Evolutionary conservation across 257 asterid genomes (phyloP), one percentile per base, ranked within the genome.

Genomic region (Voacanga thouarsii): DNA sequence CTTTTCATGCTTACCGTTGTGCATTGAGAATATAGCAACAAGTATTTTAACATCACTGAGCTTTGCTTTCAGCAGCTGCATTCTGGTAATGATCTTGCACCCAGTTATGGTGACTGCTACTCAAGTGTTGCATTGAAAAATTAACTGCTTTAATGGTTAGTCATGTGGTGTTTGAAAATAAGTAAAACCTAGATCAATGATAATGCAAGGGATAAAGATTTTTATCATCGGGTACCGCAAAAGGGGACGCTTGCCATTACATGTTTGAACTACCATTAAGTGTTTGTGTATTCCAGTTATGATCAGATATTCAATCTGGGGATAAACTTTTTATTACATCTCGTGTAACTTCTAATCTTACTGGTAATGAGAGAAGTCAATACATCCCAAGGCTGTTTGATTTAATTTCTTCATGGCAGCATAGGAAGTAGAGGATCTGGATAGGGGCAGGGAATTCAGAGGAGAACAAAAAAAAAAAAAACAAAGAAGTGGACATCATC

Each of bases 1-100:
- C 72, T 84, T 84, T 81, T 89, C 99, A 70, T 88, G 90, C 89
- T 89, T 96, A 90, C 88, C 99, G 41, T 80, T 89, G 76, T 96
- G 97, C 82, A 85, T 93, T 75, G 98, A 92, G 87, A 92, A 96
- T 89, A 83, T 93, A 80, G 99, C 99, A 37, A 89, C 94, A 18
- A 88, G 87, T 85, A 81, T 84, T 82, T 88, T 96, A 84, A 93
- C 97, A 47, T 93, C 97, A 78, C 84, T 96, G 89, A 93, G 98
- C 83, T 93, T 85, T 86, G 89, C 99, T 88, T 96, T 93, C 91
- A 86, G 90, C 82, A 87, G 92, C 91, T 96, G 97, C 93, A 89
- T 93, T 82, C 90, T 96, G 96, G 97, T 96, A 96, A 89, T 79
- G 82, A 72, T 74, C 66, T 77, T 82, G 53, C 85, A 80, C 45